phyloP scores from a whole-genome alignment of 169 alveolate species.

The Plasmodium fragile region DNA sequence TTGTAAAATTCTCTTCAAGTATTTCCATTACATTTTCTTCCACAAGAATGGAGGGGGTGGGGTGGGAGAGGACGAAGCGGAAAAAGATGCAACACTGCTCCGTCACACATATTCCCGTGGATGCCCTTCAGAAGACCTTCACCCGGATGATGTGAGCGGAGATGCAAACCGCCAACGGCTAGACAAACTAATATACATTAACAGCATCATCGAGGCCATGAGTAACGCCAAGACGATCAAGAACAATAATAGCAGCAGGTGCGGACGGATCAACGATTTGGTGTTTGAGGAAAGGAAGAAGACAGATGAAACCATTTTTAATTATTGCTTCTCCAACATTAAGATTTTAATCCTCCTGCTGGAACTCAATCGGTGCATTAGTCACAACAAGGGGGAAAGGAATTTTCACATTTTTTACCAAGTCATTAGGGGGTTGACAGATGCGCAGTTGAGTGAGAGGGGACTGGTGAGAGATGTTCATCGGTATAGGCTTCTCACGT shows the following conservation, averaged over 20 bases:
- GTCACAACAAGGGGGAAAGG: conserved; percentile 93
- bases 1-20: conserved; percentile 89
- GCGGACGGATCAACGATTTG: conserved; percentile 97
- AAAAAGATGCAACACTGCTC: too few species aligned
- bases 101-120: too few species aligned
- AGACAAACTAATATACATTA: conserved; percentile 75
- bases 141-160: not conserved
- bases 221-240: conserved; percentile 99
- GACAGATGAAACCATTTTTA: conserved; percentile 92
- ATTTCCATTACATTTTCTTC: conserved; percentile 83
- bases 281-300: conserved; percentile 91
- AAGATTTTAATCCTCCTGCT: conserved; percentile 82
- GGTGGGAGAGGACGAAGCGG: not conserved
- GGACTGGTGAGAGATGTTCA: conserved; percentile 26
- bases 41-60: conserved; percentile 11
- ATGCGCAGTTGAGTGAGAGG: conserved; percentile 25
- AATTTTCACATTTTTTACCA: conserved; percentile 97
- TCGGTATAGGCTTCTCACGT: conserved; percentile 15
- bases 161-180: conserved; percentile 17
- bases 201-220: conserved; percentile 95
- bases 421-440: conserved; percentile 80
- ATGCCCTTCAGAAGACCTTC: too few species aligned
- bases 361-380: conserved; percentile 95
- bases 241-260: conserved; percentile 97
- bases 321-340: conserved; percentile 79